Evolutionary conservation across 106 monocot genomes (phyloP).

Genomic region (Dendrobium officinale): DNA sequence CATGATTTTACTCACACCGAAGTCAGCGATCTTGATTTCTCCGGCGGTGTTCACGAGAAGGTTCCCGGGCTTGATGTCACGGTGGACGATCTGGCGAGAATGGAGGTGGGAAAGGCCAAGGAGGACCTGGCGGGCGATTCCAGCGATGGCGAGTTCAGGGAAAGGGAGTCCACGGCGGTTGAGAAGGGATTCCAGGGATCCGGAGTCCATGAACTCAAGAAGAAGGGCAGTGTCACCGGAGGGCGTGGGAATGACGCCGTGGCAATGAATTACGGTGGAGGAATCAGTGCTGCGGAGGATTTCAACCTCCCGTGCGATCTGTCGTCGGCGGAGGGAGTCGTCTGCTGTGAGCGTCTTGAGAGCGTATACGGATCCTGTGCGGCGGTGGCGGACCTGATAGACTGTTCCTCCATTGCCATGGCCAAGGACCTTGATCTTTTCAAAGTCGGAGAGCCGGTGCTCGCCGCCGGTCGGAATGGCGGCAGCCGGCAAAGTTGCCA

Average conservation of each 20-base stretch:
- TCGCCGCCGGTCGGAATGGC: slow-evolving; percentile 14
- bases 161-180: slow-evolving; percentile 7
- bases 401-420: slow-evolving; percentile 87
- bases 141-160: slow-evolving; percentile 44
- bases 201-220: slow-evolving; percentile 44
- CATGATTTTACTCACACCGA: slow-evolving; percentile 62
- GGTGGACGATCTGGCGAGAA: slow-evolving; percentile 44
- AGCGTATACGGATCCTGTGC: slow-evolving; percentile 38
- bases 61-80: slow-evolving; percentile 53
- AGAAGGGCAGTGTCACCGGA: slow-evolving; percentile 42
- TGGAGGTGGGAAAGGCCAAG: slow-evolving; percentile 56
- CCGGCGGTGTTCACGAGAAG: slow-evolving; percentile 37
- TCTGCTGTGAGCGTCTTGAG: slow-evolving; percentile 56
- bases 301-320: slow-evolving; percentile 36
- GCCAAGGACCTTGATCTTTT: slow-evolving; percentile 66
- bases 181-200: slow-evolving; percentile 25
- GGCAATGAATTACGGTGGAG: slow-evolving; percentile 39
- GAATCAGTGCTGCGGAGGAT: slow-evolving; percentile 58
- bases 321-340: slow-evolving; percentile 3
- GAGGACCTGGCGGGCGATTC: slow-evolving; percentile 44
- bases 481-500: background rate
- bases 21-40: slow-evolving; percentile 75
- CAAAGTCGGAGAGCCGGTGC: slow-evolving; percentile 52
- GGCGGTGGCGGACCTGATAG: slow-evolving; percentile 73
- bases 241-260: slow-evolving; percentile 22